Evolutionary conservation across 441 rosid species (phyloP), one percentile per base, ranked within the genome.

Genomic region (Theobroma grandiflorum): DNA sequence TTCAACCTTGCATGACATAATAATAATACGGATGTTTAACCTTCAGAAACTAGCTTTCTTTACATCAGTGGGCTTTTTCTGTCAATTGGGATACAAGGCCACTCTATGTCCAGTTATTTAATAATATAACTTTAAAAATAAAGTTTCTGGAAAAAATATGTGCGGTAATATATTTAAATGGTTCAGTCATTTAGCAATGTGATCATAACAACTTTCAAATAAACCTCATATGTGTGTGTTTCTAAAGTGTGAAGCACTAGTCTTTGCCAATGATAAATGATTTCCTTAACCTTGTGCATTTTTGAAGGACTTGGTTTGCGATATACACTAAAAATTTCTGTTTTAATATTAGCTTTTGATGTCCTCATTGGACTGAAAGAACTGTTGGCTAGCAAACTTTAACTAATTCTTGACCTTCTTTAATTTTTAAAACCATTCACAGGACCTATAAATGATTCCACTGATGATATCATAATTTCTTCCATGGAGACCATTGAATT

Each of bases 401-500:
- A 31, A 42, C 59, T 52, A 49, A 49, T 33, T 67, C 77, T 66
- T 76, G 38, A 5, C 65, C 12, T 42, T 67, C 33, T 76, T 16
- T 72, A 81, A 78, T 47, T 77, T 53, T 26, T 52, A 40, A 31
- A 82, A 75, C 40, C 40, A 65, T 85, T 3, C 65, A 15, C 87
- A 86, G 91, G 86, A 80, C 58, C 49, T 64, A 78, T 76, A 49
- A 84, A 81, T 81, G 84, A 76, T 79, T 65, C 79, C 22, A 52
- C 43, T 76, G 77, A 83, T 78, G 81, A 40, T 79, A 63, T 82
- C n/a, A 55, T 31, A 71, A 83, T 82, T 75, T 78, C 76, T 82
- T 71, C 82, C 50, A 81, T 89, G 92, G 92, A 86, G 74, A 87
- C 88, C 33, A 82, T 88, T 77, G 93, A 85, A 81, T 86, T 89